Percentiles rank a stretch among this genome's conserved stretches.
phyloP scores from a whole-genome alignment of 2,329 filamentous ascomycete species.

The Aspergillus arachidicola region DNA sequence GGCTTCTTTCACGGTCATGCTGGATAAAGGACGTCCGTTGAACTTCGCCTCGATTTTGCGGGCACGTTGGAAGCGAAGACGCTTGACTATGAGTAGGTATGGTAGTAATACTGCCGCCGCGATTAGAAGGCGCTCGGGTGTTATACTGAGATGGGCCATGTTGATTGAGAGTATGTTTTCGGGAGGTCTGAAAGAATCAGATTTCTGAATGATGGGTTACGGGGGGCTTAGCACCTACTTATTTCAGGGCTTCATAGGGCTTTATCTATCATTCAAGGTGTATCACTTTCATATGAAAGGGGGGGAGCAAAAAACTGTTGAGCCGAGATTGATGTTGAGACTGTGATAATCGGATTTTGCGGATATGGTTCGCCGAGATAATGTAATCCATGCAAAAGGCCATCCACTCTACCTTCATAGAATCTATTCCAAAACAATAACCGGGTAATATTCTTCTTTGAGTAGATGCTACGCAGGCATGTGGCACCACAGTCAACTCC shows the following conservation, averaged over 20 bases:
- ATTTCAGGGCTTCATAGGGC: not conserved
- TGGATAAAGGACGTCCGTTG: slow-evolving; percentile 21
- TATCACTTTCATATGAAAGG: not conserved
- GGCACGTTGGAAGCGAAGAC: not conserved
- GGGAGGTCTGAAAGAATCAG: not conserved
- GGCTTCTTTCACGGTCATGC: slow-evolving; percentile 32
- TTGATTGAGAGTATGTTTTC: not conserved
- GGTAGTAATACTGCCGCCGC: not conserved
- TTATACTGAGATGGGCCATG: not conserved
- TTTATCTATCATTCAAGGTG: not conserved
- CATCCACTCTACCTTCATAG: not conserved
- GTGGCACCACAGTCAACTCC: not conserved
- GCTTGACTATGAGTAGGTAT: not conserved
- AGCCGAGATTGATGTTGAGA: not conserved
- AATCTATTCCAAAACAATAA: not conserved
- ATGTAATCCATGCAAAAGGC: not conserved
- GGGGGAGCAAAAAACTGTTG: not conserved
- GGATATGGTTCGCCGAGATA: not conserved
- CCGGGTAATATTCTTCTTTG: not conserved
- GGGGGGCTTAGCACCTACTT: too few species aligned
- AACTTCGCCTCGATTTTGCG: not conserved
- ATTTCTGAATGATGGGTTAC: not conserved
- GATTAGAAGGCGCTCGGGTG: not conserved
- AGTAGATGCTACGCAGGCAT: not conserved
- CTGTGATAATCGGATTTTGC: not conserved